Conservation (phyloP, 345 rosid genomes). For the Salix suchowensis region DNA sequence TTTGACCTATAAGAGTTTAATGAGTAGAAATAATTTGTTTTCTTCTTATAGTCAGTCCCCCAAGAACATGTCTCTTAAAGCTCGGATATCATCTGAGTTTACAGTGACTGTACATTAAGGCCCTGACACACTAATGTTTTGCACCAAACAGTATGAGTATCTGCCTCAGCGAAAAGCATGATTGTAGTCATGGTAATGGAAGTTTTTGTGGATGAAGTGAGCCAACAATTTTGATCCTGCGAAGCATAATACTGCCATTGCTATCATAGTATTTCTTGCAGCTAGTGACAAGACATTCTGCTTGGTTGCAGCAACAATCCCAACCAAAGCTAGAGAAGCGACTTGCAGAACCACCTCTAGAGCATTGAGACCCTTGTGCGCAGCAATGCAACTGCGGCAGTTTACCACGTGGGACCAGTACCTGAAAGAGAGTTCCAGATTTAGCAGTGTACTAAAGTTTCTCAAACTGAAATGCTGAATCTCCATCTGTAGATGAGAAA, state of each 20-base stretch:
- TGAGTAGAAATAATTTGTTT: no score
- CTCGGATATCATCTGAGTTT: no score
- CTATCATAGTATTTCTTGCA: slow-evolving; percentile 23
- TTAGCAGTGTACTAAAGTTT: background rate
- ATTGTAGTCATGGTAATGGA: slow-evolving; percentile 73
- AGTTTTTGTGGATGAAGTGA: slow-evolving; percentile 65
- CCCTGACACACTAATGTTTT: no score
- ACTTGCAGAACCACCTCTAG: slow-evolving; percentile 57
- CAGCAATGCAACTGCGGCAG: background rate
- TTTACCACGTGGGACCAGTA: background rate
- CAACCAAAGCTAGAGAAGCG: slow-evolving; percentile 44
- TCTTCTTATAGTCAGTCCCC: no score
- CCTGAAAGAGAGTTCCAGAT: background rate
- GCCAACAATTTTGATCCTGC: slow-evolving; percentile 79
- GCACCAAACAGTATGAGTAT: no score
- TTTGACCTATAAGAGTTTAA: no score
- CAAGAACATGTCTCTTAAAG: no score
- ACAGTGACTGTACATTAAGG: no score
- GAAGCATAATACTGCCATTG: slow-evolving; percentile 56
- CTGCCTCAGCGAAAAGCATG: slow-evolving; percentile 60
- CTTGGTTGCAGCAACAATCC: slow-evolving; percentile 51
- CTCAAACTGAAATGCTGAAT: background rate
- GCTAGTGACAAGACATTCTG: slow-evolving; percentile 11
- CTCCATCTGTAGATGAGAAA: background rate
- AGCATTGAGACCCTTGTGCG: background rate